A percentile compares a stretch with the other conserved stretches of the same genome.
Conservation (phyloP, 1,284 basidiomycete genomes). For the Schizophyllum commune region DNA sequence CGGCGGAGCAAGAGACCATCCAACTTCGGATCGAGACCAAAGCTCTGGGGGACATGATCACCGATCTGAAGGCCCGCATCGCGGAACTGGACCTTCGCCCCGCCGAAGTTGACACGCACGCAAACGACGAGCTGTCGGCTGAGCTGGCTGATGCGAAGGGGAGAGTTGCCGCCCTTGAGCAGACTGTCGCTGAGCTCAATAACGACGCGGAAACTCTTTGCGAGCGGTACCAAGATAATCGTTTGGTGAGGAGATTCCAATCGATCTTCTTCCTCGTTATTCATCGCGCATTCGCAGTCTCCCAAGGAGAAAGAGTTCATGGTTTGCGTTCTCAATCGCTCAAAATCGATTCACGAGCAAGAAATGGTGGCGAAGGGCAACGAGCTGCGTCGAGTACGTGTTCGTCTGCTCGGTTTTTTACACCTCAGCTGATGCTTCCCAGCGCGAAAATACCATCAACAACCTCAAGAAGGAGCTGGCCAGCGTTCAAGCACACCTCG, state of each 20-base stretch:
- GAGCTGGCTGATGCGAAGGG: background rate
- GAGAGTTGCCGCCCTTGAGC: background rate
- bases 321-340: constrained; percentile 30
- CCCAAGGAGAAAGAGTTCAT: constrained; percentile 41
- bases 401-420: background rate
- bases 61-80: background rate
- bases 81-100: background rate
- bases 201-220: constrained; percentile 22
- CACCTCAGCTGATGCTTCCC: constrained; percentile 3
- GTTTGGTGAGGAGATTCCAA: constrained; percentile 28
- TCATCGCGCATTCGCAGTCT: constrained; percentile 23
- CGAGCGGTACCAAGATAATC: constrained; percentile 29
- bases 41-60: background rate
- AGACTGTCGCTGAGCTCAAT: constrained; percentile 7
- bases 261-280: constrained; percentile 6
- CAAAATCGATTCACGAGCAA: constrained; percentile 38
- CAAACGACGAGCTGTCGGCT: background rate
- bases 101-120: background rate
- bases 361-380: constrained; percentile 42
- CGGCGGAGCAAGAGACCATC: background rate
- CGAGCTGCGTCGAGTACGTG: constrained; percentile 41
- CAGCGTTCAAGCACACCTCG: constrained; percentile 35
- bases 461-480: constrained; percentile 30
- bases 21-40: background rate
- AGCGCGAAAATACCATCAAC: constrained; percentile 38